These are phyloP conservation scores for Cantharellus cinnabarinus DNA, from an alignment of 768 basidiomycete species.

Conservation along the genomic window DNA sequence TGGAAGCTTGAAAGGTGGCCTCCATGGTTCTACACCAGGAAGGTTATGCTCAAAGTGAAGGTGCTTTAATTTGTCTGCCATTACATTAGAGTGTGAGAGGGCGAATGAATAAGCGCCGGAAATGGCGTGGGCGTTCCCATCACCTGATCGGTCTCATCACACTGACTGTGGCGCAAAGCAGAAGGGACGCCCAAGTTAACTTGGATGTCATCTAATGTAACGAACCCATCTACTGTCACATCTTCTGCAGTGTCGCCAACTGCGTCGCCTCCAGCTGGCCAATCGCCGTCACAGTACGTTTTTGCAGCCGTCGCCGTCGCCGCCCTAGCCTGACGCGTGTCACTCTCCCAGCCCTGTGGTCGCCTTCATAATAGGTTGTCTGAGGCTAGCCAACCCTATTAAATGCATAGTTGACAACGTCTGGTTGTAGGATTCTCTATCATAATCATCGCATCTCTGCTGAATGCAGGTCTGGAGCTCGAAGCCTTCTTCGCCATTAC, in stretches of 20 bases:
- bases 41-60: neutral
- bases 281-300: too few relatives aligned
- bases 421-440: constrained; percentile 41
- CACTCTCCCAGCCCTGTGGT: constrained; percentile 25
- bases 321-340: neutral
- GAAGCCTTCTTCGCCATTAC: too few relatives aligned
- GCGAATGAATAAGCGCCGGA: neutral
- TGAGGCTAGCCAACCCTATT: too few relatives aligned
- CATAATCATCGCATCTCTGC: constrained; percentile 61
- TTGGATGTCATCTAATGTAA: too few relatives aligned
- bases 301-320: too few relatives aligned
- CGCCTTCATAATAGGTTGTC: constrained; percentile 45
- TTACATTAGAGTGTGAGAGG: neutral
- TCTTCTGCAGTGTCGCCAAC: too few relatives aligned
- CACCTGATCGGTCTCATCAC: neutral
- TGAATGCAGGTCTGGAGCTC: constrained; percentile 41
- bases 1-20: neutral
- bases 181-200: too few relatives aligned
- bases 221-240: too few relatives aligned
- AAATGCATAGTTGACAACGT: neutral
- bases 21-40: neutral
- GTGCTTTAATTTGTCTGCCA: neutral
- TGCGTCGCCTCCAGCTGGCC: too few relatives aligned
- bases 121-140: neutral
- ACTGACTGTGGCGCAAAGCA: too few relatives aligned